Evolutionary conservation across 208 protist species (phyloP), one percentile per base, ranked within the genome.

Genomic region (Acanthamoeba lugdunensis): DNA sequence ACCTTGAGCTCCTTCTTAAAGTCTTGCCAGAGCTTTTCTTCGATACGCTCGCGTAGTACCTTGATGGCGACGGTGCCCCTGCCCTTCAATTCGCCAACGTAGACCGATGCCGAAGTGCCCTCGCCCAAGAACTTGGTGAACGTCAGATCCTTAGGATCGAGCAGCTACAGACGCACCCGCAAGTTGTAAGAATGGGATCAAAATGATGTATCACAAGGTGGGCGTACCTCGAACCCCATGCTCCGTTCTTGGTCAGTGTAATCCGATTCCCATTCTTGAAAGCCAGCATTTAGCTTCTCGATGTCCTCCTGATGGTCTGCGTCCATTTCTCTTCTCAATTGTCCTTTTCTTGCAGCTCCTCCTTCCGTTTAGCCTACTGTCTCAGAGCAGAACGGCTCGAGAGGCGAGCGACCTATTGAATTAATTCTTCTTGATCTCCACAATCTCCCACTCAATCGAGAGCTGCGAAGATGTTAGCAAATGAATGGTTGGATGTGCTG

Each of bases 61-160:
- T 96, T 96, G 25, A 95, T 93, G 28, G 95, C 95, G 18, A 96
- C 95, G 48, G 92, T 87, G 21, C 69, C 92, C 93, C 95, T 92
- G 58, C 93, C 94, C 69, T 93, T 56, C 81, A 90, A 94, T 16
- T 52, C 81, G 21, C 91, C 95, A 45, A 71, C 79, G 71, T 96
- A 95, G 28, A 96, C 95, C 82, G 92, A 95, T 5, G 95, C 93
- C n/a, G 93, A 94, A 11, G 95, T 92, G 58, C 95, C 95, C 50
- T 95, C 90, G 11, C 95, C 95, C 25, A 96, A 28, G 25, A 87
- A 87, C 50, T 63, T 87, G 25, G 21, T 33, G 28, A 87, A 87
- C 13, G 79, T 37, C 2, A 87, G 18, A 21, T 54, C 41, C 11
- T 87, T 87, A 6, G 79, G 79, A n/a, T 87, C 79, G 50, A 87